A percentile compares a stretch with the other conserved stretches of the same genome.
Conservation (phyloP, 768 basidiomycete species). For the Hirschioporus abietinus region DNA sequence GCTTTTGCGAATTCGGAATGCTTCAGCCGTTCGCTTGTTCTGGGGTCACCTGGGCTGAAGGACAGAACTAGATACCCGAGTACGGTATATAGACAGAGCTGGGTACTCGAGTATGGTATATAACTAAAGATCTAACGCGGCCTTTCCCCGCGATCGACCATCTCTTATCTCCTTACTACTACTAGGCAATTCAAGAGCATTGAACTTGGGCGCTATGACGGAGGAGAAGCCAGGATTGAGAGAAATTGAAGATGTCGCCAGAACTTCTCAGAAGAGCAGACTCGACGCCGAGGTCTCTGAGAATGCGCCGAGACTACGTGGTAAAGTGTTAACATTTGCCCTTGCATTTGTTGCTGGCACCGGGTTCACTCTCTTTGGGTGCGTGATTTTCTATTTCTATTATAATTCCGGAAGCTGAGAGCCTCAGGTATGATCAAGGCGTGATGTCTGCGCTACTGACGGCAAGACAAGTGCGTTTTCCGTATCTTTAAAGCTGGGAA, state of each 20-base stretch:
- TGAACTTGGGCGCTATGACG: neutral
- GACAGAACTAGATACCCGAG: neutral
- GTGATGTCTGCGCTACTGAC: constrained; percentile 66
- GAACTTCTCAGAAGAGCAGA: neutral
- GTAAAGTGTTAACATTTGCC: constrained; percentile 38
- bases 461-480: constrained; percentile 37
- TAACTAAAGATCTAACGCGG: neutral
- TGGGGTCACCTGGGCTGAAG: neutral
- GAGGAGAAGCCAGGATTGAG: neutral
- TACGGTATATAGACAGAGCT: too few relatives aligned
- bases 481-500: constrained; percentile 1
- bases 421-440: constrained; percentile 56
- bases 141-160: neutral
- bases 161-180: neutral
- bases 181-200: neutral
- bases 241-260: neutral
- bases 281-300: constrained; percentile 30
- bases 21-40: neutral
- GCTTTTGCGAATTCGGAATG: neutral
- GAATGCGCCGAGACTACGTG: constrained; percentile 32
- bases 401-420: neutral
- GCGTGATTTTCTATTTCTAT: constrained; percentile 10
- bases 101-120: too few relatives aligned
- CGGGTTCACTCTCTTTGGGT: constrained; percentile 62
- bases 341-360: constrained; percentile 54